Percentiles rank a stretch among this genome's conserved stretches.
These are phyloP conservation scores for Litsea cubeba DNA, from an alignment of 164 flowering plant genomes.

Conservation along the genomic window DNA sequence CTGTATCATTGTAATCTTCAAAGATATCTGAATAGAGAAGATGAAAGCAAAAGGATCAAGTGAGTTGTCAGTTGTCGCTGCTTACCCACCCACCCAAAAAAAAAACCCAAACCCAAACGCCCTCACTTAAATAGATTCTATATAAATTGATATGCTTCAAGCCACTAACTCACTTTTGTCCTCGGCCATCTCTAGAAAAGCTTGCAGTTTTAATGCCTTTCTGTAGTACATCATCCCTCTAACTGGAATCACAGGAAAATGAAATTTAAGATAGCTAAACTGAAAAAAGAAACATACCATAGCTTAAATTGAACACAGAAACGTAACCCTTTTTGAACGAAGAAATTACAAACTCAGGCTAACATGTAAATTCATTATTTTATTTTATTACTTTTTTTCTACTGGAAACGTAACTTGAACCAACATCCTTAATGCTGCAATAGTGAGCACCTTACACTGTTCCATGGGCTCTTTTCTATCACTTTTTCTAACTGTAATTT, in stretches of 20 bases:
- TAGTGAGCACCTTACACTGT: no score
- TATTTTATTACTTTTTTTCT: no score
- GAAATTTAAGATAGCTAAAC: background rate
- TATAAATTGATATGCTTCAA: background rate
- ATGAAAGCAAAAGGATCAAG: background rate
- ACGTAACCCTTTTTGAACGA: background rate
- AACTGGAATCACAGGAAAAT: constrained; percentile 35
- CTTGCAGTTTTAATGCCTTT: constrained; percentile 84
- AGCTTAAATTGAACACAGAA: background rate
- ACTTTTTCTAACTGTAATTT: background rate
- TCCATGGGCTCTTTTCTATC: background rate
- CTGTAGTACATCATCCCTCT: constrained; percentile 98
- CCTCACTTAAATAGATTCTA: no score
- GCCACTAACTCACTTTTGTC: constrained; percentile 49
- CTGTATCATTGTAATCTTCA: constrained; percentile 54
- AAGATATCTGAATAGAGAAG: constrained; percentile 58
- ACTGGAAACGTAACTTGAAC: no score
- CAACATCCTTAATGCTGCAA: no score
- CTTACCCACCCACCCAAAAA: no score
- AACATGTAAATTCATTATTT: no score
- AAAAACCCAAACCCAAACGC: no score
- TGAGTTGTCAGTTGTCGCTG: background rate
- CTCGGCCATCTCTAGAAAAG: constrained; percentile 85
- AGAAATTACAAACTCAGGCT: background rate
- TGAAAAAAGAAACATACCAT: background rate